A percentile compares a stretch with the other conserved stretches of the same genome.
Evolutionary conservation across 306 rosid species (phyloP).

Genomic region (Dryas octopetala): DNA sequence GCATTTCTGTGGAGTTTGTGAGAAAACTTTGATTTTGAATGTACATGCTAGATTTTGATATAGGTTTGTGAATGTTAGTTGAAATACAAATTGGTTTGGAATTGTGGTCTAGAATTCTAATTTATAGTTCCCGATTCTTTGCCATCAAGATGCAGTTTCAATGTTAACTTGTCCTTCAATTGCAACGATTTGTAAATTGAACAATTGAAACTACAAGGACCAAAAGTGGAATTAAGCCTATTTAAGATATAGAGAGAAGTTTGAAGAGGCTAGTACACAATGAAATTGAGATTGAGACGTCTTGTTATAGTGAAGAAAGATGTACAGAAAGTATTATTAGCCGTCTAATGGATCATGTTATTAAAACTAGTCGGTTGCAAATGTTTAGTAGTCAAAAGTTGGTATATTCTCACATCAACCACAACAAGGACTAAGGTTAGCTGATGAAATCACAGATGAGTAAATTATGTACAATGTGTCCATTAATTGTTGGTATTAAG

Average conservation of each 20-base stretch:
- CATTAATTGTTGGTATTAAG: not conserved
- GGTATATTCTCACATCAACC: not conserved
- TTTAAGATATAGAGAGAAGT: not conserved
- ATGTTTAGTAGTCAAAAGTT: not conserved
- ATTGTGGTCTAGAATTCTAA: not conserved
- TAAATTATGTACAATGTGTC: not conserved
- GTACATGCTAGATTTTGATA: not conserved
- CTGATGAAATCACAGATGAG: not conserved
- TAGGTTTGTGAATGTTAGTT: not conserved
- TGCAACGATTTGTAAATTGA: too few species aligned
- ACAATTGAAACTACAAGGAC: too few species aligned
- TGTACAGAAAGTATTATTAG: not conserved
- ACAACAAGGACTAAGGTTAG: not conserved
- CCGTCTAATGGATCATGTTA: slow-evolving; percentile 6
- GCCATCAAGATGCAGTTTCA: not conserved
- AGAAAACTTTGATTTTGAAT: not conserved
- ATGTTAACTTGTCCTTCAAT: not conserved
- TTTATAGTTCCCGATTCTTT: not conserved
- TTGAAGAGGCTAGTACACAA: not conserved
- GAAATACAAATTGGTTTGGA: not conserved
- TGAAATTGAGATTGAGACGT: not conserved
- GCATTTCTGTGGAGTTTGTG: not conserved
- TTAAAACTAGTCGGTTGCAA: not conserved
- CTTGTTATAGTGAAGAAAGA: not conserved
- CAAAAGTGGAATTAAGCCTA: too few species aligned